Conservation (phyloP, 805 yeast genomes). For the Saccharomycopsis schoenii region DNA sequence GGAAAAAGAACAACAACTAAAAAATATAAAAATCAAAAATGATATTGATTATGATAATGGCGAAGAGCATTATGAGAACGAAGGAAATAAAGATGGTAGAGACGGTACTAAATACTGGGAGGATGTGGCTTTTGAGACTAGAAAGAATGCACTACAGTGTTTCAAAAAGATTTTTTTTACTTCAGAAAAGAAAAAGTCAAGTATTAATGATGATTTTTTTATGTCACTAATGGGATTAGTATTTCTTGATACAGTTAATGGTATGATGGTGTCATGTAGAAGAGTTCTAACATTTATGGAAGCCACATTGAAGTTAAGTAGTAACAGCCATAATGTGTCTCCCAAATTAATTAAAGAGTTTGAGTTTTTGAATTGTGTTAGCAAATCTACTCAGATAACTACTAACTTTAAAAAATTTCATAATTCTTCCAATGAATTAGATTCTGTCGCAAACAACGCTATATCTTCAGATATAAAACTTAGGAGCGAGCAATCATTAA, state of each 20-base stretch:
- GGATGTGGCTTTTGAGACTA: background rate
- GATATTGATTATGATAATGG: constrained; percentile 11
- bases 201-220: background rate
- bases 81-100: constrained; percentile 75
- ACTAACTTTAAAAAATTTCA: background rate
- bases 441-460: background rate
- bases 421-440: background rate
- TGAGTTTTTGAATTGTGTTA: background rate
- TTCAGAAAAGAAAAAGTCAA: background rate
- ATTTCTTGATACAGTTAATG: background rate
- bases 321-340: background rate
- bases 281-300: background rate
- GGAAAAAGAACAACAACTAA: constrained; percentile 6
- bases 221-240: background rate
- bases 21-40: constrained; percentile 4
- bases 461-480: background rate
- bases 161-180: background rate
- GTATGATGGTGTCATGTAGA: background rate
- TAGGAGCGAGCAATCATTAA: background rate
- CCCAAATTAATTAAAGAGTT: background rate
- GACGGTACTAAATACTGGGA: constrained; percentile 72
- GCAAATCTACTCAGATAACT: background rate
- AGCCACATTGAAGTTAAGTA: background rate
- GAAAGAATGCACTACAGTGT: background rate
- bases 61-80: constrained; percentile 38